Evolutionary conservation across 1,284 basidiomycete genomes (phyloP).

Genomic region (Cutaneotrichosporon cavernicola): DNA sequence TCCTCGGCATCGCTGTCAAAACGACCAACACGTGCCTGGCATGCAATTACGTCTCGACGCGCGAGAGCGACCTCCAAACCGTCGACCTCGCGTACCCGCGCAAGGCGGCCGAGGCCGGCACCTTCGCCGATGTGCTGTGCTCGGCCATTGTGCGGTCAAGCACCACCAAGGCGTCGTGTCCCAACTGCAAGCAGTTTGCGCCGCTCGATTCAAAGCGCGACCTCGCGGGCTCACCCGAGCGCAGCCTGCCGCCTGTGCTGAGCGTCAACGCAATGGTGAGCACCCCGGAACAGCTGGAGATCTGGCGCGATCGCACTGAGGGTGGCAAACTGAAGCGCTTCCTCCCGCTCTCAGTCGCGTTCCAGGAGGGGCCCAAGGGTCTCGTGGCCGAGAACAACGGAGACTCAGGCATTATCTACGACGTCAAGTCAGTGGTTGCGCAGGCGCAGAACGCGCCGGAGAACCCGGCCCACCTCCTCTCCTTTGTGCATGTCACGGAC

Average conservation of each 20-base stretch:
- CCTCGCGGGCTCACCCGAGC: conserved; percentile 60
- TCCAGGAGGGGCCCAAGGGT: conserved; percentile 24
- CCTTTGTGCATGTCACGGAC: conserved; percentile 61
- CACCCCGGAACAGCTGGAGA: conserved; percentile 69
- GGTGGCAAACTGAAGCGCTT: conserved; percentile 32
- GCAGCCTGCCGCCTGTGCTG: conserved; percentile 73
- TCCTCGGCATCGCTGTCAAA: conserved; percentile 72
- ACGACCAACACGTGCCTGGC: conserved; percentile 71
- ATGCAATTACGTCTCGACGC: conserved; percentile 69
- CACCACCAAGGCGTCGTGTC: conserved; percentile 80
- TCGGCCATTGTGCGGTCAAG: conserved; percentile 77
- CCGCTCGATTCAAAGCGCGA: conserved; percentile 71
- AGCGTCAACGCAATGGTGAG: conserved; percentile 82
- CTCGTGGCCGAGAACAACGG: conserved; percentile 59
- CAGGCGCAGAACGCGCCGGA: conserved; percentile 73
- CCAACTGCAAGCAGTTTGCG: conserved; percentile 73
- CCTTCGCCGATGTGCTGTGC: conserved; percentile 69
- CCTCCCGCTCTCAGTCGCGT: conserved; percentile 52
- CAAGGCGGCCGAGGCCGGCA: conserved; percentile 13
- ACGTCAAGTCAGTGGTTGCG: conserved; percentile 68
- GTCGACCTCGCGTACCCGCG: conserved; percentile 75
- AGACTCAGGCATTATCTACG: conserved; percentile 62
- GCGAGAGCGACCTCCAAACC: conserved; percentile 73
- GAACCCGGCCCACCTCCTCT: conserved; percentile 80
- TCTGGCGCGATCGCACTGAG: conserved; percentile 68